A percentile compares a stretch with the other conserved stretches of the same genome.
These are phyloP conservation scores for Boletus sp. DNA, from an alignment of 768 basidiomycete genomes.

Conservation along the genomic window DNA sequence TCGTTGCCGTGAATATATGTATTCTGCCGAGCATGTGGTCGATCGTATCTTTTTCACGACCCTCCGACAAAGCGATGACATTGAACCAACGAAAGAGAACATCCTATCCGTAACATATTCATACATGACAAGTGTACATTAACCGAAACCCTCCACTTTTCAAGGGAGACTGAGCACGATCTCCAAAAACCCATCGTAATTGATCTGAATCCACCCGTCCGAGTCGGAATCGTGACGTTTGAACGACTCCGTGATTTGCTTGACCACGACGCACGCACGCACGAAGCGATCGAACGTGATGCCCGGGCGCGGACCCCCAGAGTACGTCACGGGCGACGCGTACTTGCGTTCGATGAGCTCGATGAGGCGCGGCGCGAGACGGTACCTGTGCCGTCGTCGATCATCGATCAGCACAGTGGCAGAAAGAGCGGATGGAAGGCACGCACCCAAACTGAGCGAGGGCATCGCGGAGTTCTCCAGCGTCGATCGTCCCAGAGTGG, in stretches of 20 bases:
- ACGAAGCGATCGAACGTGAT: slow-evolving; percentile 88
- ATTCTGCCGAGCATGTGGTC: background rate
- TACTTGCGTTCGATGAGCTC: slow-evolving; percentile 76
- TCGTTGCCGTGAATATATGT: background rate
- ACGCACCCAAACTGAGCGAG: slow-evolving; percentile 70
- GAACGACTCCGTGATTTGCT: slow-evolving; percentile 75
- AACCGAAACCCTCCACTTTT: slow-evolving; percentile 3
- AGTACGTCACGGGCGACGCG: slow-evolving; percentile 40
- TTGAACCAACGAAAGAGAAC: background rate
- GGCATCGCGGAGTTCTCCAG: slow-evolving; percentile 62
- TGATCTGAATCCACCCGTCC: slow-evolving; percentile 52
- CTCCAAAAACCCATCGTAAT: slow-evolving; percentile 56
- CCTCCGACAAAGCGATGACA: background rate
- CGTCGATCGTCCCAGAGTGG: slow-evolving; percentile 76
- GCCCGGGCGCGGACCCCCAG: slow-evolving; percentile 43
- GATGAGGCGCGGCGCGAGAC: slow-evolving; percentile 65
- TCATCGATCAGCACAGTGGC: background rate
- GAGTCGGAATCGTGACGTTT: slow-evolving; percentile 60
- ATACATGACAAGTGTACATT: slow-evolving; percentile 6
- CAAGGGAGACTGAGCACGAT: slow-evolving; percentile 47
- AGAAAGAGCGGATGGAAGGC: background rate
- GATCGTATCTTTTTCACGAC: background rate
- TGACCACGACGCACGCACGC: slow-evolving; percentile 79
- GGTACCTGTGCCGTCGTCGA: slow-evolving; percentile 45
- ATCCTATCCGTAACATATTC: slow-evolving; percentile 1